phyloP scores from a whole-genome alignment of 495 filamentous ascomycete species.

The Aspergillus saccharolyticus region DNA sequence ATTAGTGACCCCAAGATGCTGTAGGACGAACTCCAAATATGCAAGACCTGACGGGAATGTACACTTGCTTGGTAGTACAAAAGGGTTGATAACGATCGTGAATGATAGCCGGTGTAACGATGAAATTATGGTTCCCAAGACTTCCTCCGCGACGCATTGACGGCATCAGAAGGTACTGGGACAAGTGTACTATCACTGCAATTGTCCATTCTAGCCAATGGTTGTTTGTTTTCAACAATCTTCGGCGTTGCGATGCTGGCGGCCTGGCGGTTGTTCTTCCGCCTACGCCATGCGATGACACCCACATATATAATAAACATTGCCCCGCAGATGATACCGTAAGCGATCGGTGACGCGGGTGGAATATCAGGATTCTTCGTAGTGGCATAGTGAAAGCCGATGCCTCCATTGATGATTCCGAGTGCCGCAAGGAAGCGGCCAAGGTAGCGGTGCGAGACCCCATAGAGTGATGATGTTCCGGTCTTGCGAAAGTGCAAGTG shows the following conservation, averaged over 20 bases:
- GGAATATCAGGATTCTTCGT: constrained; percentile 19
- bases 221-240: not conserved
- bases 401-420: constrained; percentile 62
- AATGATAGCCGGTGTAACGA: constrained; percentile 6
- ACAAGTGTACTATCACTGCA: constrained; percentile 6
- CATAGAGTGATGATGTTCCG: constrained; percentile 43
- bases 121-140: constrained; percentile 3
- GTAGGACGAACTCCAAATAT: constrained; percentile 9
- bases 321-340: constrained; percentile 13
- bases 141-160: constrained; percentile 5
- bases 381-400: constrained; percentile 47
- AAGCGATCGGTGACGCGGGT: constrained; percentile 11
- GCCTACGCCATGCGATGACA: constrained; percentile 15
- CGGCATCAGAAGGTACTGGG: not conserved
- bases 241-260: not conserved
- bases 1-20: not conserved
- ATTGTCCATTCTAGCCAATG: not conserved
- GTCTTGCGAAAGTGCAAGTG: constrained; percentile 51
- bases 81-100: constrained; percentile 8
- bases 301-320: constrained; percentile 14
- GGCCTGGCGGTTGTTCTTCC: not conserved
- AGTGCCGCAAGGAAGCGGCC: constrained; percentile 65
- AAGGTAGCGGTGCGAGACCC: constrained; percentile 74
- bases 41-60: constrained; percentile 8
- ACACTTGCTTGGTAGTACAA: constrained; percentile 8